Evolutionary conservation across 805 yeast genomes (phyloP), one percentile per base, ranked within the genome.

Genomic region (Candida adriatica): DNA sequence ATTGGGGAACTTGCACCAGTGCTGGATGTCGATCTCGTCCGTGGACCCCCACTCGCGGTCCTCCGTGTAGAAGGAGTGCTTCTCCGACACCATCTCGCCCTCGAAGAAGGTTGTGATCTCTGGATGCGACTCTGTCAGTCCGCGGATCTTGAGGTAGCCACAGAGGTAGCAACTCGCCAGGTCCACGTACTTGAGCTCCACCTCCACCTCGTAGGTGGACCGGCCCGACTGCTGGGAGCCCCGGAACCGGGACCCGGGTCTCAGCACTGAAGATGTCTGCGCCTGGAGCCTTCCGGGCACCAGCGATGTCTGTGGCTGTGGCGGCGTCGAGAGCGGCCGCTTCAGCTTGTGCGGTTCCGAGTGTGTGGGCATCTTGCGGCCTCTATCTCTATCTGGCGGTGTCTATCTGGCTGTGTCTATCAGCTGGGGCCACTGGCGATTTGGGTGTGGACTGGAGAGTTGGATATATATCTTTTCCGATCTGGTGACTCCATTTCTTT

Each of bases 51-150:
- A 83, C 5, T 36, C 10, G 11, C 30, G 33, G 21, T 43, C 42
- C n/a, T 42, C 39, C 4, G 49, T 45, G 18, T 39, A 38, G 43
- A 78, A 78, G 8, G 76, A 64, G 45, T 68, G 66, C 24, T 35
- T 65, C 49, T 60, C 70, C 41, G 77, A 73, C 1, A 77, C 64
- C 26, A 77, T 71, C 44, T 78, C 84, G 5, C 77, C 79, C 45
- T 73, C 77, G 59, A 82, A 82, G 50, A 72, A 80, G 1, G 92
- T 82, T n/a, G 78, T 69, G 38, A 82, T 78, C 44, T 76, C 75
- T 2, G 87, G 85, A 44, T 77, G 69, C 17, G 72, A 62, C 31
- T 67, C 72, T 0, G 90, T 80, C 24, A 82, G 59, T 3, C 87
- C 85, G 27, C 70, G 63, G 31, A 82, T 82, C 29, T 79, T 75